These are phyloP conservation scores for Chenopodium suecicum DNA, from an alignment of 148 eudicot species.

Conservation along the genomic window DNA sequence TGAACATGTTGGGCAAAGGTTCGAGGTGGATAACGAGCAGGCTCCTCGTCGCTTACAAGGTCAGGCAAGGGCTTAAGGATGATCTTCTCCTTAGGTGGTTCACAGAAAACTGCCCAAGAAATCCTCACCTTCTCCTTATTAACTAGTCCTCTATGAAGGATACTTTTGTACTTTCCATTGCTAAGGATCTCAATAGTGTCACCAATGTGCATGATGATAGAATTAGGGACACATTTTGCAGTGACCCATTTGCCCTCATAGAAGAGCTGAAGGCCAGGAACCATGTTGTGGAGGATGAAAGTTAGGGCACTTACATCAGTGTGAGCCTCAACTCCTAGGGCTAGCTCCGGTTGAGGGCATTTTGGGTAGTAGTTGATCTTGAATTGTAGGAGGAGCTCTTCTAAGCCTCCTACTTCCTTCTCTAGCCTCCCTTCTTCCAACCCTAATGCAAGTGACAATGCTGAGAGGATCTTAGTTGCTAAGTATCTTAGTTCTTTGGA, in stretches of 20 bases:
- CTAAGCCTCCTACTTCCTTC: constrained; percentile 74
- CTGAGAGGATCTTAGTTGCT: constrained; percentile 64
- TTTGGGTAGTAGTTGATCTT: constrained; percentile 94
- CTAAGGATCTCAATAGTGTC: constrained; percentile 86
- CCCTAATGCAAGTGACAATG: constrained; percentile 67
- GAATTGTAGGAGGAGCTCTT: constrained; percentile 73
- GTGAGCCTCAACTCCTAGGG: constrained; percentile 94
- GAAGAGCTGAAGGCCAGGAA: constrained; percentile 92
- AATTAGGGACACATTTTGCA: constrained; percentile 87
- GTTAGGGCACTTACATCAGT: constrained; percentile 84
- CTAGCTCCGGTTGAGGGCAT: constrained; percentile 96
- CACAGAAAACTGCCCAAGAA: constrained; percentile 95
- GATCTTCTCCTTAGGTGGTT: constrained; percentile 91
- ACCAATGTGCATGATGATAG: constrained; percentile 90
- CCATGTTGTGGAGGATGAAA: constrained; percentile 96
- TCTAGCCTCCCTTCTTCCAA: constrained; percentile 75
- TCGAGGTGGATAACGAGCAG: constrained; percentile 66
- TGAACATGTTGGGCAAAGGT: constrained; percentile 76
- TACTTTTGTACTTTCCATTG: constrained; percentile 90
- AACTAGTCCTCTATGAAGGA: constrained; percentile 87
- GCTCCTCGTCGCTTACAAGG: constrained; percentile 59
- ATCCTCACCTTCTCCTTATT: constrained; percentile 90
- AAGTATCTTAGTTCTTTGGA: constrained; percentile 60
- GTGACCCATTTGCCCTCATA: constrained; percentile 84
- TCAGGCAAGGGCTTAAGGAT: constrained; percentile 78